phyloP scores from a whole-genome alignment of 31 red algal species.

The Endocladia muricata region DNA sequence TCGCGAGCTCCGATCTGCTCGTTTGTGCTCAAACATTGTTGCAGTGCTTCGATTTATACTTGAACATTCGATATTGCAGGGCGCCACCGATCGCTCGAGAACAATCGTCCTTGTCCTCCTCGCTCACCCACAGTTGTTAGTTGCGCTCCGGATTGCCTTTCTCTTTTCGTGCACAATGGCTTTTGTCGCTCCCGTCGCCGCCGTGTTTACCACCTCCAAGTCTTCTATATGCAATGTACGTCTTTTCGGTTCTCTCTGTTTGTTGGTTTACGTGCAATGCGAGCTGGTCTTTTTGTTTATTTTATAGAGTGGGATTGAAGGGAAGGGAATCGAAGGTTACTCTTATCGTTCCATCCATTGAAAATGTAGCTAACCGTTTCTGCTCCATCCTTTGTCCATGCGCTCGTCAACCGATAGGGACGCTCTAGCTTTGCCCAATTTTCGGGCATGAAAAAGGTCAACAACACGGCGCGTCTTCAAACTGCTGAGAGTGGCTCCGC shows the following conservation, averaged over 20 bases:
- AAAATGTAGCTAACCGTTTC: background rate
- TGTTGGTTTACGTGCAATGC: background rate
- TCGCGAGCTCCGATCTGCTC: background rate
- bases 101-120: background rate
- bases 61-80: too few species aligned
- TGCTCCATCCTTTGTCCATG: background rate
- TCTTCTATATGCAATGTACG: slow-evolving; percentile 58
- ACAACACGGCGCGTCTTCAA: slow-evolving; percentile 51
- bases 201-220: slow-evolving; percentile 45
- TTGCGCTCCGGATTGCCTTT: background rate
- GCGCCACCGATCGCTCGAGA: too few species aligned
- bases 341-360: background rate
- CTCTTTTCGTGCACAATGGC: slow-evolving; percentile 30
- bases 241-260: background rate
- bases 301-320: background rate
- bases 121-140: background rate
- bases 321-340: background rate
- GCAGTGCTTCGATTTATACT: too few species aligned
- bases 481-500: slow-evolving; percentile 45
- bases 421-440: slow-evolving; percentile 83
- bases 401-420: slow-evolving; percentile 20
- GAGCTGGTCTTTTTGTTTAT: background rate
- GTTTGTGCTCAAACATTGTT: background rate
- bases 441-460: slow-evolving; percentile 77
- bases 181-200: slow-evolving; percentile 68